Base-by-base conservation (phyloP, 352 stramenopile species). In the Globisporangium rhizosaccharum region DNA sequence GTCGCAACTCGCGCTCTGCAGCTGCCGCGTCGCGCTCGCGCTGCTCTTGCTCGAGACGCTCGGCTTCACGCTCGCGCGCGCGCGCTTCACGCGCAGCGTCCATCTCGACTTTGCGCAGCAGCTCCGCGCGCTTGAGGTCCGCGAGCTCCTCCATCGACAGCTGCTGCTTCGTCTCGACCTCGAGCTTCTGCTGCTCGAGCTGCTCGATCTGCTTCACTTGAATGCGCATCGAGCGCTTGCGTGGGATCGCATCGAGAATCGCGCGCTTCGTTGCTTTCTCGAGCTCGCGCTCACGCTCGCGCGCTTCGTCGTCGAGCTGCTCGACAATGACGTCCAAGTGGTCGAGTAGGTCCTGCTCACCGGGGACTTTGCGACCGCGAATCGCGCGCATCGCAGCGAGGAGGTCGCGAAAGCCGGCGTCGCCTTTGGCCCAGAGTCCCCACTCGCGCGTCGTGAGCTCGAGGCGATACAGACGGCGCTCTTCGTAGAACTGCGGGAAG, bases 401-500 rank as follows among this genome's bases (percentile, higher is more conserved):
- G 72, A 91, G 81, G 5, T 62, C 15, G 8, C 64, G 69, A 47
- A 91, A 87, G 6, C 82, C 66, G 6, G 77, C 77, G 55, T 90
- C 81, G 14, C 79, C 82, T 56, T 92, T 92, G 10, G 71, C 85
- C 85, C 85, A 94, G 10, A 94, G 57, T n/a, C 57, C 58, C 85
- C 85, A 94, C 28, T 79, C 53, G 11, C 76, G 62, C 20, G 70
- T 82, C 49, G 75, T 64, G 15, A 57, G 30, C 37, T 85, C 63
- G 23, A 87, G 61, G 36, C 79, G 75, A 64, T 94, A 94, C 47
- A 94, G 54, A 50, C 85, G 79, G 7, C 85, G 79, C 60, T 94
- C 85, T 54, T 89, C 75, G 59, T 90, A 94, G 56, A 94, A 94
- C 68, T 94, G 82, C 9, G 85, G 80, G 53, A 92, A 94, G 63